Conservation (phyloP, 1,284 basidiomycete species). For the Papiliotrema terrestris region DNA sequence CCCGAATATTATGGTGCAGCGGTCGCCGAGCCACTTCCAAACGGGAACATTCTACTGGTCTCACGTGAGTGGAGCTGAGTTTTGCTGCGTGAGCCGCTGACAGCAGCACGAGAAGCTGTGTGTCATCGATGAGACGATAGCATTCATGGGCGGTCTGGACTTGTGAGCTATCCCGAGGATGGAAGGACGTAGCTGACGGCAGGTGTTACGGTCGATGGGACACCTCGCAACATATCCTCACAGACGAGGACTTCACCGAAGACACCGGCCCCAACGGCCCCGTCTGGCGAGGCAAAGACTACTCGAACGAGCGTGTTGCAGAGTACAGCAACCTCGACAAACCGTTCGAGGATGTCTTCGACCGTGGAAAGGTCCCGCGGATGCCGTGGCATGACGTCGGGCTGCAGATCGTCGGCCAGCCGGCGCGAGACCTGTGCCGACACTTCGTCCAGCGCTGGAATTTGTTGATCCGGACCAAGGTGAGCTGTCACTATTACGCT, state of each 20-base stretch:
- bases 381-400: constrained; percentile 99
- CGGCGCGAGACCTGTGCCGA: constrained; percentile 87
- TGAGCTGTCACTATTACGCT: constrained; percentile 14
- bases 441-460: constrained; percentile 96
- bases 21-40: constrained; percentile 95
- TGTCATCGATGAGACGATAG: constrained; percentile 94
- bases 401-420: constrained; percentile 93
- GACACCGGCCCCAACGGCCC: constrained; percentile 59
- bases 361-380: constrained; percentile 78
- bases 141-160: constrained; percentile 97
- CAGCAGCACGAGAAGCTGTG: constrained; percentile 93
- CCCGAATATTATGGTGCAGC: constrained; percentile 92
- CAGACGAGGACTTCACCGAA: constrained; percentile 67
- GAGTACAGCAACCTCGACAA: constrained; percentile 89
- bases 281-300: constrained; percentile 72
- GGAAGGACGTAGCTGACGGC: not conserved
- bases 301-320: constrained; percentile 81
- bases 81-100: not conserved
- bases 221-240: constrained; percentile 85
- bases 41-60: constrained; percentile 99
- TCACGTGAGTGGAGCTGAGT: constrained; percentile 59
- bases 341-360: constrained; percentile 92
- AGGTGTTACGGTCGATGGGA: constrained; percentile 87
- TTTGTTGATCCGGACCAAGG: constrained; percentile 82
- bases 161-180: constrained; percentile 54